Evolutionary conservation across 2,329 filamentous ascomycete genomes (phyloP).

Genomic region (Magnaporthiopsis rhizophila): DNA sequence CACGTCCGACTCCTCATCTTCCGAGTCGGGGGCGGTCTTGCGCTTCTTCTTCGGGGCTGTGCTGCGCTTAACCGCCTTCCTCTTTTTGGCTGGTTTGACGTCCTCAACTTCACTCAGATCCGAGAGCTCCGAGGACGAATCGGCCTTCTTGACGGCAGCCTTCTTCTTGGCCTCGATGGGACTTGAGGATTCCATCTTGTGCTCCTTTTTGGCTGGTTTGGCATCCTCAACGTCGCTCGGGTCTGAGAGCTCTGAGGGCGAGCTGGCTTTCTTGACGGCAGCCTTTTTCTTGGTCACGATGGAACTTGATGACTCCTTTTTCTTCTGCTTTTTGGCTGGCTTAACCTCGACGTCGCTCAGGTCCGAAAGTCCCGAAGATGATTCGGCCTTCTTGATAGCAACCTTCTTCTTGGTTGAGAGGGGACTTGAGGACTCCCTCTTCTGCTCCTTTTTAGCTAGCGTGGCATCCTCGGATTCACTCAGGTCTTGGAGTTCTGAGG

Average conservation of each 20-base stretch:
- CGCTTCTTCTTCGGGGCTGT: slow-evolving; percentile 6
- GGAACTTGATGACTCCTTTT: slow-evolving; percentile 8
- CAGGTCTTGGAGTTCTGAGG: too few species aligned
- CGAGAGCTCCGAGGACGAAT: slow-evolving; percentile 10
- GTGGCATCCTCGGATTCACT: too few species aligned
- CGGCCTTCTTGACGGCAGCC: slow-evolving; percentile 9
- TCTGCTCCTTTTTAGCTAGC: slow-evolving; percentile 11
- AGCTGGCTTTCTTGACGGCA: slow-evolving; percentile 13
- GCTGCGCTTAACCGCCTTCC: slow-evolving; percentile 12
- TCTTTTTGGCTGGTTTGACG: slow-evolving; percentile 11
- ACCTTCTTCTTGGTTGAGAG: slow-evolving; percentile 9
- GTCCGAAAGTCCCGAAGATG: too few species aligned
- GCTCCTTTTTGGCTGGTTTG: slow-evolving; percentile 11
- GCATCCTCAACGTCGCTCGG: not conserved
- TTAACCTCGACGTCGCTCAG: too few species aligned
- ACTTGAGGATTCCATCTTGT: slow-evolving; percentile 9
- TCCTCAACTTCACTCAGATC: slow-evolving; percentile 4
- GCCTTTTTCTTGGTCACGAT: slow-evolving; percentile 9
- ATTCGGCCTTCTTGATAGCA: slow-evolving; percentile 6
- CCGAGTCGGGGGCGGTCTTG: slow-evolving; percentile 21
- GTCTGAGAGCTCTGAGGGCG: slow-evolving; percentile 2
- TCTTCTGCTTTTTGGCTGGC: slow-evolving; percentile 12
- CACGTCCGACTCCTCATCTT: slow-evolving; percentile 20
- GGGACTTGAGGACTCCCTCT: slow-evolving; percentile 8
- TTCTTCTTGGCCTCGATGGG: slow-evolving; percentile 9